Base-by-base conservation (phyloP, 495 filamentous ascomycete species). In the Penicillium silybi region DNA sequence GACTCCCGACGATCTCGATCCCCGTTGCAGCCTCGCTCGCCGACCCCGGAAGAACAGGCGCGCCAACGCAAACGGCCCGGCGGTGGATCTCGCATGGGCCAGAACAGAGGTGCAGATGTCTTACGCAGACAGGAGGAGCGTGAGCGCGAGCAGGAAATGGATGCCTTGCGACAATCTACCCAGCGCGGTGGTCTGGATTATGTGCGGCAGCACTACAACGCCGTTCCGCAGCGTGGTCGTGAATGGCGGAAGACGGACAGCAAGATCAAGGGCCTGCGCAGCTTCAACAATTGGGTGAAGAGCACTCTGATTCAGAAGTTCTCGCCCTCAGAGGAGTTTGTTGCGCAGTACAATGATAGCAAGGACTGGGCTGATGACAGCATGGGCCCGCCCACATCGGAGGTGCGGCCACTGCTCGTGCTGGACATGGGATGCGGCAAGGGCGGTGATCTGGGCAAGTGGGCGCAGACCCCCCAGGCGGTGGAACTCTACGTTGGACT, bases 271-370 rank as follows among this genome's bases (percentile, higher is more conserved):
- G 93, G 93, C 0, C 74, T 98, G 45, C 84, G 93, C 17, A 88
- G 85, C 58, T 96, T 95, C 75, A 98, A 98, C 71, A 98, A 98
- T 65, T 98, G 93, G 93, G 80, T 97, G 67, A 98, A 98, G 77
- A 95, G 89, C 67, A 90, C 86, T 13, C 79, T 96, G 50, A 97
- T 98, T 56, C 91, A 97, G 64, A 97, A 96, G 64, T 97, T 96
- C 69, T 89, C 89, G 2, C 90, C 89, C 0, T 84, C 85, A 44
- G 91, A 96, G 66, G 82, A 86, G 39, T 84, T 78, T 54, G 63
- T 76, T 25, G 68, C 81, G 20, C 61, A 57, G 23, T 59, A 62
- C 38, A 56, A 62, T 32, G 69, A 67, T 46, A 64, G 59, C 20
- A 73, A 72, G 53, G 70, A 76, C 10, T 79, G 70, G 64, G 73